A percentile compares a stretch with the other conserved stretches of the same genome.
Evolutionary conservation across 805 yeast species (phyloP).

Genomic region (Hanseniaspora singularis): DNA sequence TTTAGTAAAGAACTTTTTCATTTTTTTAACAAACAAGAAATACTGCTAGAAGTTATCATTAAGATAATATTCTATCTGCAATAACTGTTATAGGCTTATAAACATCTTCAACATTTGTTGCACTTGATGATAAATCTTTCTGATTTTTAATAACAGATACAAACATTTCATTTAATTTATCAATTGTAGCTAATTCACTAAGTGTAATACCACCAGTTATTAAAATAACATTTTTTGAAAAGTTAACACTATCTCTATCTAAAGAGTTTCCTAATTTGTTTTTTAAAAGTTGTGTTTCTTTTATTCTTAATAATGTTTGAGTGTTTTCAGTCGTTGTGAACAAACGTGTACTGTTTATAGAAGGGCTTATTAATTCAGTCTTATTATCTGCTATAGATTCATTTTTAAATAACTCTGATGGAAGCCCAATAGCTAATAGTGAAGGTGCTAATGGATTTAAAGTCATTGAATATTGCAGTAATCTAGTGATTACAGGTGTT

Average conservation of each 20-base stretch:
- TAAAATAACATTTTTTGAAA: conserved; percentile 32
- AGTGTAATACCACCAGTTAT: conserved; percentile 78
- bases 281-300: conserved; percentile 5
- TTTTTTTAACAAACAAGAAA: background rate
- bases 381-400: too few relatives aligned
- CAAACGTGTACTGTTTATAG: background rate
- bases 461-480: conserved; percentile 39
- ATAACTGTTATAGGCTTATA: conserved; percentile 31
- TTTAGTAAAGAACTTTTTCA: too few relatives aligned
- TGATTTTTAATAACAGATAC: conserved; percentile 13
- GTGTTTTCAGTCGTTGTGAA: background rate
- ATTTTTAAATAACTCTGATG: conserved; percentile 1
- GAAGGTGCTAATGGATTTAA: conserved; percentile 5
- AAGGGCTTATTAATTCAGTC: background rate
- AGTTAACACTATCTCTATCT: background rate
- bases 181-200: conserved; percentile 66
- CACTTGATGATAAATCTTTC: background rate
- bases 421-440: conserved; percentile 1
- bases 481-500: conserved; percentile 60
- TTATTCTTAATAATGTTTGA: background rate
- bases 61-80: conserved; percentile 1
- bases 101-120: conserved; percentile 13
- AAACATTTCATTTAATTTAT: conserved; percentile 31
- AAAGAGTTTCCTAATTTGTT: background rate
- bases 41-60: too few relatives aligned